Percentiles rank a stretch among this genome's conserved stretches.
These are phyloP conservation scores for Gossypium davidsonii DNA, from an alignment of 441 rosid species.

Conservation along the genomic window DNA sequence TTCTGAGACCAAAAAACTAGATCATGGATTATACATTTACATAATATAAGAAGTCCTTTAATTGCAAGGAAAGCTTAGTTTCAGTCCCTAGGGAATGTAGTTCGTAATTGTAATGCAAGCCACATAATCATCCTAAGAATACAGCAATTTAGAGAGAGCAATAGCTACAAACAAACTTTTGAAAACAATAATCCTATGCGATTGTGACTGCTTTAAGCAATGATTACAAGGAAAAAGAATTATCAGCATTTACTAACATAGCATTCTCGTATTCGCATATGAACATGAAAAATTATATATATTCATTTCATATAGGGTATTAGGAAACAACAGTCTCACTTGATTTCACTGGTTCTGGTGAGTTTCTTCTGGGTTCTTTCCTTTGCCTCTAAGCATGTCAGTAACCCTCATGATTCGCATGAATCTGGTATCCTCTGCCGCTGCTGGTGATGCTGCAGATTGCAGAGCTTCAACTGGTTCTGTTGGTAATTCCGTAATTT, in stretches of 20 bases:
- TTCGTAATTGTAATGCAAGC: not conserved
- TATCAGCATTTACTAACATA: not conserved
- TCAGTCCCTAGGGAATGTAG: not conserved
- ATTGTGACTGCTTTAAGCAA: not conserved
- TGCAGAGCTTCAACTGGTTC: conserved; percentile 52
- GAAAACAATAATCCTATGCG: not conserved
- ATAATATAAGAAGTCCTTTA: not conserved
- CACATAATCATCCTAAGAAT: not conserved
- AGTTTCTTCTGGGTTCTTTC: conserved; percentile 56
- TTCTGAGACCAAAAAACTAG: not conserved
- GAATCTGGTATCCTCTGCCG: conserved; percentile 81
- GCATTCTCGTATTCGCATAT: not conserved
- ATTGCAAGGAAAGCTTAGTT: not conserved
- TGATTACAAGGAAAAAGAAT: not conserved
- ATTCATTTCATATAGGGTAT: not conserved
- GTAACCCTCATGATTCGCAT: conserved; percentile 91
- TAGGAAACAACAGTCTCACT: conserved; percentile 10
- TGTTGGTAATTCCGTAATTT: conserved; percentile 36
- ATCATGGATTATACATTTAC: not conserved
- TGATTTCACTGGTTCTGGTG: conserved; percentile 30
- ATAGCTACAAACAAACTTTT: not conserved
- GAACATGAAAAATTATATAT: not conserved
- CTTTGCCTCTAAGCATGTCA: conserved; percentile 78
- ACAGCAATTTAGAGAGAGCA: not conserved
- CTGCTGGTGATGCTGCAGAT: conserved; percentile 22